These are phyloP conservation scores for Pinguiococcus pyrenoidosus DNA, from an alignment of 108 stramenopile species.

Conservation along the genomic window DNA sequence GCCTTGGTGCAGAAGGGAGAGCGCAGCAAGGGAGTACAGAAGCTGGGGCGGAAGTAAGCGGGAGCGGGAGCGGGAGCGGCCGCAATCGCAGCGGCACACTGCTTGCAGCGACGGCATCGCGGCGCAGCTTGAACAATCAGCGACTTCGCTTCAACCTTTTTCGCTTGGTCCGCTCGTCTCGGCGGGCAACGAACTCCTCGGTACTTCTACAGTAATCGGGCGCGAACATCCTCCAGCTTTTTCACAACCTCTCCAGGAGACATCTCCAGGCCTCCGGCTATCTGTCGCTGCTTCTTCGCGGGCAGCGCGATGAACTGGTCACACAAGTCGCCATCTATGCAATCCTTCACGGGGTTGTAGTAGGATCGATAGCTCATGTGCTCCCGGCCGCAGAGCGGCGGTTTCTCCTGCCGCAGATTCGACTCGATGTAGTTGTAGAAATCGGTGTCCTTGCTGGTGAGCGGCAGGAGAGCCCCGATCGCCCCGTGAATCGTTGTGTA, in stretches of 20 bases:
- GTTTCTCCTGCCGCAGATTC: slow-evolving; percentile 56
- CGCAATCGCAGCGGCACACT: too few relatives aligned
- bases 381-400: slow-evolving; percentile 64
- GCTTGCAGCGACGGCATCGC: too few relatives aligned
- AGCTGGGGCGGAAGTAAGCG: too few relatives aligned
- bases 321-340: slow-evolving; percentile 90
- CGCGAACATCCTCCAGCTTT: slow-evolving; percentile 69
- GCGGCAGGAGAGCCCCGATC: slow-evolving; percentile 79
- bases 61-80: too few relatives aligned
- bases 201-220: too few relatives aligned
- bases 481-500: slow-evolving; percentile 80
- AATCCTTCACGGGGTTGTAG: slow-evolving; percentile 68
- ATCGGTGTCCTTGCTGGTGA: slow-evolving; percentile 35
- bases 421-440: slow-evolving; percentile 86
- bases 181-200: too few relatives aligned
- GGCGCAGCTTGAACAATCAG: too few relatives aligned
- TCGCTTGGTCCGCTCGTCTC: too few relatives aligned
- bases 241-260: slow-evolving; percentile 82
- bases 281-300: slow-evolving; percentile 53
- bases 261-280: slow-evolving; percentile 73
- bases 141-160: too few relatives aligned
- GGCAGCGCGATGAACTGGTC: slow-evolving; percentile 62
- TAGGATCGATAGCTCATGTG: slow-evolving; percentile 82
- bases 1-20: too few relatives aligned
- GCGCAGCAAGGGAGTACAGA: too few relatives aligned